A percentile compares a stretch with the other conserved stretches of the same genome.
phyloP scores from a whole-genome alignment of 495 filamentous ascomycete species.

The Neurospora tetrasperma region DNA sequence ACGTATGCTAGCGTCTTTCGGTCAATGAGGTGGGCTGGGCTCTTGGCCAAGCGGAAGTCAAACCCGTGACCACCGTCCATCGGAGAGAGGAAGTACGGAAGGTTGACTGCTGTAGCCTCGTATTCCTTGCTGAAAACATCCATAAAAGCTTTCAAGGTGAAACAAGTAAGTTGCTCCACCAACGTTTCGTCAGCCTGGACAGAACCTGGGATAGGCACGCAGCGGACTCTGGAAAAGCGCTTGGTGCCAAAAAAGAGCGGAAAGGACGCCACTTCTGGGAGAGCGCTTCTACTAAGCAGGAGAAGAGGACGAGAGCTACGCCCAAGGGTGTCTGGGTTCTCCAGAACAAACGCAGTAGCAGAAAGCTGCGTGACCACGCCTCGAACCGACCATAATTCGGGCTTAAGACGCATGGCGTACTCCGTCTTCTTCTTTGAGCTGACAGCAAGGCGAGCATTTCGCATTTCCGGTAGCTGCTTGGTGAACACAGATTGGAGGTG shows the following conservation, averaged over 20 bases:
- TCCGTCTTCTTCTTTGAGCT: constrained; percentile 60
- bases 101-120: constrained; percentile 46
- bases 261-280: constrained; percentile 60
- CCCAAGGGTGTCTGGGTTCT: constrained; percentile 45
- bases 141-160: constrained; percentile 68
- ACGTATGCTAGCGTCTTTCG: constrained; percentile 51
- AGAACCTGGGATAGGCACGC: constrained; percentile 23
- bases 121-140: constrained; percentile 87
- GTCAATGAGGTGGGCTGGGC: constrained; percentile 45
- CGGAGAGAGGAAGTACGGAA: constrained; percentile 83
- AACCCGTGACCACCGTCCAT: constrained; percentile 23
- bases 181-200: constrained; percentile 37
- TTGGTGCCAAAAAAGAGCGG: constrained; percentile 57
- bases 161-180: constrained; percentile 42
- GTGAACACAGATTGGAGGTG: constrained; percentile 63
- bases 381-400: constrained; percentile 56
- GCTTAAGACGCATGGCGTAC: constrained; percentile 74
- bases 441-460: constrained; percentile 81
- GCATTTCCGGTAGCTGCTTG: constrained; percentile 70
- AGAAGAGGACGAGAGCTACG: constrained; percentile 53
- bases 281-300: constrained; percentile 56
- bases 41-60: constrained; percentile 11
- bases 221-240: constrained; percentile 45
- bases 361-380: constrained; percentile 48
- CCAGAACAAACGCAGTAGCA: constrained; percentile 53